Base-by-base conservation (phyloP, 345 rosid genomes). In the Linum trigynum region DNA sequence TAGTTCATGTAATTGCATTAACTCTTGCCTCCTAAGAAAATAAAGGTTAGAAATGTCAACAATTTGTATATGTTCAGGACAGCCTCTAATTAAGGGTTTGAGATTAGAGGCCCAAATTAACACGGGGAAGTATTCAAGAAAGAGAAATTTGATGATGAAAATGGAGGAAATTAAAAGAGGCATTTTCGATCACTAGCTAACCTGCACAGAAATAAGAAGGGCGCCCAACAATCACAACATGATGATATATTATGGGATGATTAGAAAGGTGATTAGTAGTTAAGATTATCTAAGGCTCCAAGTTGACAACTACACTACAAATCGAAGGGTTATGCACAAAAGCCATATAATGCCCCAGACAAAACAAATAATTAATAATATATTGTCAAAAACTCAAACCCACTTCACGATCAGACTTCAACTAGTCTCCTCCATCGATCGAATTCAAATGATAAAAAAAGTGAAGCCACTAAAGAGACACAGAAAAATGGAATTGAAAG, bases 251-350 rank as follows among this genome's bases (percentile, higher is more conserved):
- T 48, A 48, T 48, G 53, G 53, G 53, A 9, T 3, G 2, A 48
- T 48, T 48, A 65, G 45, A 63, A 74, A 45, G 59, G 36, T 65
- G 16, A 67, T 38, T 7, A 69, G 16, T 72, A 66, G n/a, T 59
- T n/a, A 59, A 69, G 59, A 69, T 78, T 75, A 78, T 75, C 74
- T 62, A 61, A 6, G 39, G 60, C 45, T 23, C 60, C 79, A 69
- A 72, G 60, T 75, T 75, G 77, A 6, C 55, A 38, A 65, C 62
- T 62, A 65, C 39, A 65, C 66, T 45, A 68, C 17, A 39, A 48
- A 58, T 35, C 7, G 14, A 48, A 48, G 32, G 32, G 32, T 23
- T 3, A 48, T 48, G 1, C 14, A 2, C 9, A 9, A 48, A 48
- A 48, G 14, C 11, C 3, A 7, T 15, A 48, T 10, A 48, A 48